These are phyloP conservation scores for Endocladia muricata DNA, from an alignment of 31 red algal genomes.

Conservation along the genomic window DNA sequence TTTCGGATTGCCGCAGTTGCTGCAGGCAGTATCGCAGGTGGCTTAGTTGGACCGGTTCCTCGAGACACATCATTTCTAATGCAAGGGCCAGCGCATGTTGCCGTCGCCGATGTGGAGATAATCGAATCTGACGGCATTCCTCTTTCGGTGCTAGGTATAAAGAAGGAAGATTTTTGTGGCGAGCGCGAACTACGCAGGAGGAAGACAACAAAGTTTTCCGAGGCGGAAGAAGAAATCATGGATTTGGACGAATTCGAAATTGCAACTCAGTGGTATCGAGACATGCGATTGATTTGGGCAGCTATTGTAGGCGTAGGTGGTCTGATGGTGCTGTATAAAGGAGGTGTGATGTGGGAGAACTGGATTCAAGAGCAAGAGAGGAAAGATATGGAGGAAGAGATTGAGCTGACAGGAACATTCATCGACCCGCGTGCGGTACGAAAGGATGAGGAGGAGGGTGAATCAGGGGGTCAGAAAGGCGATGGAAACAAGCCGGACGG, in stretches of 20 bases:
- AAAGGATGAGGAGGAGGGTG: conserved; percentile 62
- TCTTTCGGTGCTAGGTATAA: conserved; percentile 47
- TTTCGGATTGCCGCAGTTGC: not conserved
- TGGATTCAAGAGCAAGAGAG: conserved; percentile 84
- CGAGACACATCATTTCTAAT: not conserved
- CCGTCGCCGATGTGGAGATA: not conserved
- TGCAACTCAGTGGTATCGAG: conserved; percentile 48
- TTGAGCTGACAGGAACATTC: conserved; percentile 74
- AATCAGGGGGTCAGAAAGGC: conserved; percentile 20
- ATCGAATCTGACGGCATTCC: conserved; percentile 6
- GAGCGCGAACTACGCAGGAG: conserved; percentile 38
- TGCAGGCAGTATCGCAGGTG: not conserved
- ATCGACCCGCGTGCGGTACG: conserved; percentile 74
- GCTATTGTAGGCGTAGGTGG: conserved; percentile 46
- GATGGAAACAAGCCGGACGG: conserved; percentile 7
- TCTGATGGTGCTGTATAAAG: conserved; percentile 60
- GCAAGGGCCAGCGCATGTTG: not conserved
- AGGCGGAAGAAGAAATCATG: conserved; percentile 78
- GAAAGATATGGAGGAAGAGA: conserved; percentile 82
- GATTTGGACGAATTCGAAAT: conserved; percentile 65
- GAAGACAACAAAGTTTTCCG: conserved; percentile 55
- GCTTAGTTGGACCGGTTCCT: not conserved
- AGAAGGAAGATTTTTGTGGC: conserved; percentile 50
- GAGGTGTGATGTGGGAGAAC: conserved; percentile 81
- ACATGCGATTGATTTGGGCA: conserved; percentile 59